Evolutionary conservation across 2,329 filamentous ascomycete genomes (phyloP).

Genomic region (Lizonia empirigonia): DNA sequence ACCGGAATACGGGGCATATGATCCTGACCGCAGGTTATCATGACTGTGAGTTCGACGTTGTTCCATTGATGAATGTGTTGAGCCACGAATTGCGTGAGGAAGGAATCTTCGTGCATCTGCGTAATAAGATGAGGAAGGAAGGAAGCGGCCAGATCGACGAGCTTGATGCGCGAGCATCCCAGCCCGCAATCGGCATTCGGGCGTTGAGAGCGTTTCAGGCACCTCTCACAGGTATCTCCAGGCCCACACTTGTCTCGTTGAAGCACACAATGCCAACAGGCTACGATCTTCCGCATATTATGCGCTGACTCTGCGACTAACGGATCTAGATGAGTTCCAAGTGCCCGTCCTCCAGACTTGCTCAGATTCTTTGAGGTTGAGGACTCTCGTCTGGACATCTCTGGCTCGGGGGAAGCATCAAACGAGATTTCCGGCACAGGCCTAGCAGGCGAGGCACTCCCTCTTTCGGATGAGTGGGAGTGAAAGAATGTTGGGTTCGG

Average conservation of each 20-base stretch:
- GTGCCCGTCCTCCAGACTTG: slow-evolving; percentile 46
- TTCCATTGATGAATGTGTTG: slow-evolving; percentile 47
- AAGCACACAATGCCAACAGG: slow-evolving; percentile 57
- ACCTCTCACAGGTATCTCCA: slow-evolving; percentile 48
- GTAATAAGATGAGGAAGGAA: slow-evolving; percentile 53
- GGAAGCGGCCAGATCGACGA: slow-evolving; percentile 51
- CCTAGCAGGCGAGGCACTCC: slow-evolving; percentile 15
- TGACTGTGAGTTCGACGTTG: slow-evolving; percentile 48
- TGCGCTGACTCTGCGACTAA: slow-evolving; percentile 50
- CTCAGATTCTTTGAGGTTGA: slow-evolving; percentile 27
- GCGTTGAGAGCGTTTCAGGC: slow-evolving; percentile 47
- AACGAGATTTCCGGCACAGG: slow-evolving; percentile 27
- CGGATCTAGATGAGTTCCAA: slow-evolving; percentile 46
- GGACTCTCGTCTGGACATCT: slow-evolving; percentile 25
- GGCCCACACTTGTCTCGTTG: slow-evolving; percentile 55
- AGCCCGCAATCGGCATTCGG: slow-evolving; percentile 50
- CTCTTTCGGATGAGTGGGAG: slow-evolving; percentile 7
- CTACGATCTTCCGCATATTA: slow-evolving; percentile 53
- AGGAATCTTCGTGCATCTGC: slow-evolving; percentile 51
- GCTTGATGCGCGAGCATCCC: slow-evolving; percentile 53
- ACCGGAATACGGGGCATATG: slow-evolving; percentile 52
- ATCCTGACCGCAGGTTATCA: slow-evolving; percentile 51
- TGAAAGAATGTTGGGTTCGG: neutral
- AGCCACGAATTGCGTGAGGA: slow-evolving; percentile 49
- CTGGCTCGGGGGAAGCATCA: slow-evolving; percentile 36